Conservation (phyloP, 441 rosid genomes). For the Mallotus japonicus region DNA sequence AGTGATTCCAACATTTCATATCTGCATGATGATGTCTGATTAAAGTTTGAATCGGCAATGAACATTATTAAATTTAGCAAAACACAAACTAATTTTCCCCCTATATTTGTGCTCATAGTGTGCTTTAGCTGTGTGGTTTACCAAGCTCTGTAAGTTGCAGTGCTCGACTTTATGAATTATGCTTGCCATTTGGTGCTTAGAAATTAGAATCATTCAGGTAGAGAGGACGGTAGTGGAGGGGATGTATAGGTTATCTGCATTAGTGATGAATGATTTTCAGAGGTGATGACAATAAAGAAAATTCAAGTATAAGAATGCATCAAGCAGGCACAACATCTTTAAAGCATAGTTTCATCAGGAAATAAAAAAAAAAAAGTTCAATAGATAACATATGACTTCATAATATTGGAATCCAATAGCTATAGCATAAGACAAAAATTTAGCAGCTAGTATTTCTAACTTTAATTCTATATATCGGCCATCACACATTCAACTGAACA, state of each 20-base stretch:
- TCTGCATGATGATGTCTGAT: too few relatives aligned
- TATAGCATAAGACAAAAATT: not conserved
- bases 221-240: not conserved
- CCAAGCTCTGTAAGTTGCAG: not conserved
- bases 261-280: not conserved
- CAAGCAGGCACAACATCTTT: conserved; percentile 9
- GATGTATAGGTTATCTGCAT: not conserved
- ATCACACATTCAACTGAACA: not conserved
- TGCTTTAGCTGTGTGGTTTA: not conserved
- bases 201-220: not conserved
- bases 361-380: not conserved
- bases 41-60: too few relatives aligned
- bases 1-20: too few relatives aligned
- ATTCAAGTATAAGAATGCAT: conserved; percentile 3
- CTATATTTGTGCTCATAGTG: not conserved
- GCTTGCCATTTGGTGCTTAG: not conserved
- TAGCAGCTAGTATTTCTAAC: not conserved
- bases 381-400: conserved; percentile 1
- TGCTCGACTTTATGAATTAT: not conserved
- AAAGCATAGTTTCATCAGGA: not conserved
- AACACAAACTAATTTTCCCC: not conserved
- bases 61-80: not conserved
- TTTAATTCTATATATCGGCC: not conserved
- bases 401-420: conserved; percentile 1
- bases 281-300: conserved; percentile 5